Conservation (phyloP, 208 protist genomes). For the Wallacemonas sp. region DNA sequence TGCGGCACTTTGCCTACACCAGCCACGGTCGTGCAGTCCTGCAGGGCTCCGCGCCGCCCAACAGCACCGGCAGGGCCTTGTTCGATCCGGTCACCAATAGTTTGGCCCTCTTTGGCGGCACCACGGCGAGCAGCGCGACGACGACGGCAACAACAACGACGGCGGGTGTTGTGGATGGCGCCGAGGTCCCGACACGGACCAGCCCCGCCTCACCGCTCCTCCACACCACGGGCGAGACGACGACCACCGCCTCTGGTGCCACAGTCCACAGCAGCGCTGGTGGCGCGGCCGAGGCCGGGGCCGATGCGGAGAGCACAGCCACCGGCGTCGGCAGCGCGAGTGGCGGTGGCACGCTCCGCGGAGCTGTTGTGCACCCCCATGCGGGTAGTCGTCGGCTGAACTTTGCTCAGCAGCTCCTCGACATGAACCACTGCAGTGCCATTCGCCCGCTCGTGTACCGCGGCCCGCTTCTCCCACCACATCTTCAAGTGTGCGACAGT, state of each 20-base stretch:
- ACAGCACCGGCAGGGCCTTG: constrained; percentile 16
- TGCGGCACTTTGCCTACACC: constrained; percentile 37
- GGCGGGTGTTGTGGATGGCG: no score
- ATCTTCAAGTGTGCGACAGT: constrained; percentile 26
- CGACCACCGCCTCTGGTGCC: no score
- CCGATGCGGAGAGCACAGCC: background rate
- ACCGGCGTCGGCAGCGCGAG: constrained; percentile 8
- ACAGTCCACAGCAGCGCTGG: no score
- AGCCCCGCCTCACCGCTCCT: no score
- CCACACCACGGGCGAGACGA: no score
- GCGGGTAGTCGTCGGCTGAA: constrained; percentile 12
- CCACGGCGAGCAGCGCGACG: background rate
- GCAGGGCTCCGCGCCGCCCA: constrained; percentile 24
- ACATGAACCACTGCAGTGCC: constrained; percentile 47
- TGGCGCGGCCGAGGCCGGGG: no score
- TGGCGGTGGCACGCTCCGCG: background rate
- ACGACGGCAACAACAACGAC: background rate
- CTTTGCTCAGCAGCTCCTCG: constrained; percentile 24
- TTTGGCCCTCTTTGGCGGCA: background rate
- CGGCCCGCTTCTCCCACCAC: constrained; percentile 36
- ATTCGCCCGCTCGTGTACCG: constrained; percentile 49
- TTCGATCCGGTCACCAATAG: constrained; percentile 26
- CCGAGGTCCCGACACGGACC: no score
- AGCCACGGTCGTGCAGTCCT: constrained; percentile 20
- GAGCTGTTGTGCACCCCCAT: background rate